Conservation (phyloP, 176 grass and related monocot genomes). For the Hordeum vulgare region DNA sequence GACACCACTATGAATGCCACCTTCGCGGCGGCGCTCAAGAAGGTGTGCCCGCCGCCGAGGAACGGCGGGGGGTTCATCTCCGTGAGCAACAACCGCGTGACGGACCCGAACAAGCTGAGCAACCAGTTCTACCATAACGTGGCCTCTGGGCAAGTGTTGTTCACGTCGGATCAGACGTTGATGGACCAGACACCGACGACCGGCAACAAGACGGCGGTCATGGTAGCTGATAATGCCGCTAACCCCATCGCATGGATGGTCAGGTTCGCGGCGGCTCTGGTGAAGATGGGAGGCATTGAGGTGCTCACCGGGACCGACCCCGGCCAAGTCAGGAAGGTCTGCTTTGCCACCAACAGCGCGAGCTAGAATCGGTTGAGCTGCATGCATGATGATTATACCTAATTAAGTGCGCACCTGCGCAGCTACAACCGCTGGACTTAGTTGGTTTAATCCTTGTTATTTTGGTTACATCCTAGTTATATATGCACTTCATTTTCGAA, state of each 20-base stretch:
- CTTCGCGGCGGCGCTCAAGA: neutral
- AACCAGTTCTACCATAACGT: conserved; percentile 32
- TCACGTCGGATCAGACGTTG: conserved; percentile 48
- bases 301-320: conserved; percentile 26
- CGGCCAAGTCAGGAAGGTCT: conserved; percentile 50
- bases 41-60: conserved; percentile 6
- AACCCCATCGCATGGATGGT: conserved; percentile 14
- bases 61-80: neutral
- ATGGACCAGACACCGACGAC: neutral
- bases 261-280: conserved; percentile 29
- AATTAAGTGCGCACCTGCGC: too few relatives aligned
- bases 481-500: too few relatives aligned
- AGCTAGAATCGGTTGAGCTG: neutral
- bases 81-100: conserved; percentile 19
- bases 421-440: neutral
- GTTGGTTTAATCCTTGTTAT: neutral
- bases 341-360: conserved; percentile 19
- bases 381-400: neutral
- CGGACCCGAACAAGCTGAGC: conserved; percentile 18
- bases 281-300: conserved; percentile 44
- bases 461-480: neutral
- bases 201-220: neutral
- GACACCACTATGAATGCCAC: conserved; percentile 35
- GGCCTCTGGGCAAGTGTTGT: conserved; percentile 18
- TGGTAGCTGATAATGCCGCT: conserved; percentile 10